phyloP scores from a whole-genome alignment of 805 yeast genomes.

The Tetrapisispora phaffii region DNA sequence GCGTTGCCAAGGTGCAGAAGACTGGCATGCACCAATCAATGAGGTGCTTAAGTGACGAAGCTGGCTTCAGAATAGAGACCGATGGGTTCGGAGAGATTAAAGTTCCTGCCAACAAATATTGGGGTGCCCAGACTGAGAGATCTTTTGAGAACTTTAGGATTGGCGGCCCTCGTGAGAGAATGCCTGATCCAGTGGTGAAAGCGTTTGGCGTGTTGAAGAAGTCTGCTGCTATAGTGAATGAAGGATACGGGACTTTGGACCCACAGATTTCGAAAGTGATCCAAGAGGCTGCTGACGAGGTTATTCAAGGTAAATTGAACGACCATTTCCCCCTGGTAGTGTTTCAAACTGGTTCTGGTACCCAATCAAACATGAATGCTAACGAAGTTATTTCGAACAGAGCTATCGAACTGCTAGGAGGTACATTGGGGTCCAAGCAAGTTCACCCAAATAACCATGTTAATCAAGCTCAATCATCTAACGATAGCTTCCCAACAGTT shows the following conservation, averaged over 20 bases:
- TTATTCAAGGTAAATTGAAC: conserved; percentile 77
- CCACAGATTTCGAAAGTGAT: conserved; percentile 77
- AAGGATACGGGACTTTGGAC: conserved; percentile 70
- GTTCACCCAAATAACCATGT: conserved; percentile 99
- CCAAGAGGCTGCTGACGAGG: conserved; percentile 91
- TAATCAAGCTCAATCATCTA: conserved; percentile 96
- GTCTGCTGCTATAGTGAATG: conserved; percentile 88
- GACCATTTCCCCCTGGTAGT: conserved; percentile 97
- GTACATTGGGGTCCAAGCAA: conserved; percentile 78
- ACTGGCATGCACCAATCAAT: background rate
- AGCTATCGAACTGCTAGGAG: conserved; percentile 93
- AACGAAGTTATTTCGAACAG: conserved; percentile 97
- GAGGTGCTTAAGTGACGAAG: background rate
- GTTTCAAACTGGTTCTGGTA: conserved; percentile 98
- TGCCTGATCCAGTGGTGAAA: conserved; percentile 83
- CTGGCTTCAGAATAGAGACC: conserved; percentile 54
- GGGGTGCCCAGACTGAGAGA: conserved; percentile 98
- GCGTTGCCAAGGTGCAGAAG: background rate
- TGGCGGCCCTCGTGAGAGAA: conserved; percentile 81
- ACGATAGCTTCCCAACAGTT: conserved; percentile 98
- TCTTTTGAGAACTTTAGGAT: conserved; percentile 90
- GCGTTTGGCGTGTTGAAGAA: conserved; percentile 93
- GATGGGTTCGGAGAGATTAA: conserved; percentile 97
- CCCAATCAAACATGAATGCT: conserved; percentile 98
- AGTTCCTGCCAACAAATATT: conserved; percentile 76